Evolutionary conservation across 768 basidiomycete species (phyloP).

Genomic region (Cyclocybe cylindracea): DNA sequence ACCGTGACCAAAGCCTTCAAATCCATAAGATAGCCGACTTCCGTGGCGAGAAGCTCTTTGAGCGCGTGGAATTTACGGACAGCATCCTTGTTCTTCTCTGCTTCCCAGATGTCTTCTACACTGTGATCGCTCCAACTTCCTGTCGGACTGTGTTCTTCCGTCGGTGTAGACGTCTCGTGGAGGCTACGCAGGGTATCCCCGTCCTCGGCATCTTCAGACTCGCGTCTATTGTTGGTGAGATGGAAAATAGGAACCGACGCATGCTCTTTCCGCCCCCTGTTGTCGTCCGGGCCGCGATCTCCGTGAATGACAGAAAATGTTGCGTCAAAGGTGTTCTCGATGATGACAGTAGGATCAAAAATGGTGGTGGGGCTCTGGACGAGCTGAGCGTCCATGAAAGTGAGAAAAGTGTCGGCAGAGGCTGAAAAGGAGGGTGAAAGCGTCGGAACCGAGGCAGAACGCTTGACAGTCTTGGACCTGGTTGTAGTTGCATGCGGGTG

Average conservation of each 20-base stretch:
- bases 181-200: slow-evolving; percentile 16
- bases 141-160: slow-evolving; percentile 18
- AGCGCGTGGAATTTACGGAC: slow-evolving; percentile 71
- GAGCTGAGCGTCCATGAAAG: slow-evolving; percentile 15
- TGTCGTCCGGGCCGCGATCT: slow-evolving; percentile 9
- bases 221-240: slow-evolving; percentile 17
- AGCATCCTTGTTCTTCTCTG: slow-evolving; percentile 44
- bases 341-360: neutral
- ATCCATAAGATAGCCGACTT: slow-evolving; percentile 80
- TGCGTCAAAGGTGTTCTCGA: slow-evolving; percentile 15
- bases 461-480: slow-evolving; percentile 29
- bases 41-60: slow-evolving; percentile 82
- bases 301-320: slow-evolving; percentile 15
- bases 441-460: slow-evolving; percentile 43
- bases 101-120: slow-evolving; percentile 26
- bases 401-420: slow-evolving; percentile 14
- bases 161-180: slow-evolving; percentile 1
- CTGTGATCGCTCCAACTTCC: slow-evolving; percentile 29
- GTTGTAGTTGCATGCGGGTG: slow-evolving; percentile 26
- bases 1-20: slow-evolving; percentile 77
- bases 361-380: slow-evolving; percentile 14
- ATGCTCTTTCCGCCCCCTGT: neutral
- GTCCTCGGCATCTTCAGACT: slow-evolving; percentile 9
- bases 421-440: slow-evolving; percentile 25
- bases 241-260: slow-evolving; percentile 27